Conservation (phyloP, 2,329 filamentous ascomycete genomes). For the Dryadomyces quercivorus region DNA sequence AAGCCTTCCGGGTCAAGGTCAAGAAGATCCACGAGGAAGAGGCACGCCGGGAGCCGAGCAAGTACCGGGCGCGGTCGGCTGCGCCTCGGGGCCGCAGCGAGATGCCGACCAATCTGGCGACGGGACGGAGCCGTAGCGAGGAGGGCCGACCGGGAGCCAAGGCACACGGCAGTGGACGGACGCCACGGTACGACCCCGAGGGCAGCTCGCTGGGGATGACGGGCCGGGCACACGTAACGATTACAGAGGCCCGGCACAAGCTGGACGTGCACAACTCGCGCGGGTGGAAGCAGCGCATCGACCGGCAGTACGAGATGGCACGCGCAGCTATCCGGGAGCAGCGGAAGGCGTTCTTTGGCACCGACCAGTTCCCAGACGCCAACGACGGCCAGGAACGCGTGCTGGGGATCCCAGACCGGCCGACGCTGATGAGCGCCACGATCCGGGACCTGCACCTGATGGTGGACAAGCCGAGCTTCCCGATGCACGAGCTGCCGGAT, state of each 20-base stretch:
- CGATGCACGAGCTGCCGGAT: slow-evolving; percentile 64
- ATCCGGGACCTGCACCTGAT: slow-evolving; percentile 76
- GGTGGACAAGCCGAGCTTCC: slow-evolving; percentile 89
- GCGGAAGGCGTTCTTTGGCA: slow-evolving; percentile 68
- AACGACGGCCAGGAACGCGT: slow-evolving; percentile 74
- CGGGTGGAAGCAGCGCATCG: slow-evolving; percentile 87
- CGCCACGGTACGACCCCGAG: slow-evolving; percentile 68
- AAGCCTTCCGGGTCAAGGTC: slow-evolving; percentile 77
- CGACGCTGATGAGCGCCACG: slow-evolving; percentile 66
- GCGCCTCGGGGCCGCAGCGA: slow-evolving; percentile 21
- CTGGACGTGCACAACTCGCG: slow-evolving; percentile 73
- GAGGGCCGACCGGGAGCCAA: slow-evolving; percentile 25
- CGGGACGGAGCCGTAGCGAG: slow-evolving; percentile 20
- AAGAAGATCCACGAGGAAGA: slow-evolving; percentile 72
- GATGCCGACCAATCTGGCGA: too few species aligned
- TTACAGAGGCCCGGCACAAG: slow-evolving; percentile 62
- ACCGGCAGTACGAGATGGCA: slow-evolving; percentile 58
- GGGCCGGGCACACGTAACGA: slow-evolving; percentile 57
- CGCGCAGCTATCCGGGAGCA: slow-evolving; percentile 67
- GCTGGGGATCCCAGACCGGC: slow-evolving; percentile 71
- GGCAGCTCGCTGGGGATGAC: slow-evolving; percentile 56
- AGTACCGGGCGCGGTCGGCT: slow-evolving; percentile 42
- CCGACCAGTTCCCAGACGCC: slow-evolving; percentile 70
- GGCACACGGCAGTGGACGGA: slow-evolving; percentile 20
- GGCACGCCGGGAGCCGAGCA: slow-evolving; percentile 37